A percentile compares a stretch with the other conserved stretches of the same genome.
Conservation (phyloP, 139 green algal species). For the Micromonas commoda region DNA sequence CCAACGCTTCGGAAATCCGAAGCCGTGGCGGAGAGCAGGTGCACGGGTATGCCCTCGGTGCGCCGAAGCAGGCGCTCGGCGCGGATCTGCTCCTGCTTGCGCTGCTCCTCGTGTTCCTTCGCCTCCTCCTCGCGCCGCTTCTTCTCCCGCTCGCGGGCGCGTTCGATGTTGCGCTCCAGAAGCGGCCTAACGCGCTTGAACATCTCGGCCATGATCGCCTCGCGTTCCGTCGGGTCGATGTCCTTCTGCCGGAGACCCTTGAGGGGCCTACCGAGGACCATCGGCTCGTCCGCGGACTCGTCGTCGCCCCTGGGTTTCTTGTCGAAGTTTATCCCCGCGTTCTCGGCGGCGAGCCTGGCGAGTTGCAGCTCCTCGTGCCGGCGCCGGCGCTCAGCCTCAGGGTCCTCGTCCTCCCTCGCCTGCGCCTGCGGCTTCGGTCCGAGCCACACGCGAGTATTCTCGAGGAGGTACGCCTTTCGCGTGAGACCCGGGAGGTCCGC, state of each 20-base stretch:
- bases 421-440: neutral
- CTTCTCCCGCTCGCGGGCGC: neutral
- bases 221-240: constrained; percentile 1
- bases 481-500: neutral
- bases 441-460: constrained; percentile 10
- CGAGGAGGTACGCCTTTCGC: neutral
- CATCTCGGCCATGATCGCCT: constrained; percentile 20
- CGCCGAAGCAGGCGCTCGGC: neutral
- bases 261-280: neutral
- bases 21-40: neutral
- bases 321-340: too few relatives aligned
- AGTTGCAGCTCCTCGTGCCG: neutral
- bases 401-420: neutral
- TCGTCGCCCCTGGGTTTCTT: too few relatives aligned
- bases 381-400: constrained; percentile 12
- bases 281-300: neutral
- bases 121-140: neutral
- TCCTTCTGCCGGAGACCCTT: constrained; percentile 18
- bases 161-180: constrained; percentile 5
- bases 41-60: neutral
- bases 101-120: neutral
- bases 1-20: neutral
- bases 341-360: neutral
- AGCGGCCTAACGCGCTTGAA: constrained; percentile 16
- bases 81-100: neutral